phyloP scores from a whole-genome alignment of 2,329 filamentous ascomycete species.

The Phyllosticta paracitricarpa region DNA sequence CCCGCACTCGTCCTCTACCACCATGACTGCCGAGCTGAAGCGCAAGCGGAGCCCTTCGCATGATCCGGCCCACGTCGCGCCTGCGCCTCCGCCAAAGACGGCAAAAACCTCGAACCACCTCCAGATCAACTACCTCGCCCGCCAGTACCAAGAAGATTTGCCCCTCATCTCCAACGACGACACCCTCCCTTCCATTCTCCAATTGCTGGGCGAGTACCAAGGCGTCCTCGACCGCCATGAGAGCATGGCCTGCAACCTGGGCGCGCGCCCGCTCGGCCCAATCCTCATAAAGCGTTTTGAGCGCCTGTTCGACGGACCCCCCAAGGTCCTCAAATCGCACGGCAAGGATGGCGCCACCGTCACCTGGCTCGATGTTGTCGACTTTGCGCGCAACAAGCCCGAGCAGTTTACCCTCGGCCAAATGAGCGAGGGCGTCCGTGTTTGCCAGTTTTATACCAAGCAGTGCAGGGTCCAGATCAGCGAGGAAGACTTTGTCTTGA shows the following conservation, averaged over 20 bases:
- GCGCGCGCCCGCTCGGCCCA: constrained; percentile 71
- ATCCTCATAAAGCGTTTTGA: constrained; percentile 81
- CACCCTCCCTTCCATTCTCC: constrained; percentile 62
- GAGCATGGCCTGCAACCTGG: constrained; percentile 75
- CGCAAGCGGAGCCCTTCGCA: constrained; percentile 37
- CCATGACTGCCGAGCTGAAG: constrained; percentile 29
- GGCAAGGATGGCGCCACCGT: constrained; percentile 52
- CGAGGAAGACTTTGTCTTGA: constrained; percentile 79
- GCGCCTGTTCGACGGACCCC: constrained; percentile 72
- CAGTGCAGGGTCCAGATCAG: constrained; percentile 74
- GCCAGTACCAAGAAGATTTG: constrained; percentile 51
- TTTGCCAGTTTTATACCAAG: constrained; percentile 75
- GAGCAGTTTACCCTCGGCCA: constrained; percentile 66
- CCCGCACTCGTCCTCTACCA: constrained; percentile 1
- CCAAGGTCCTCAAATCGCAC: constrained; percentile 54
- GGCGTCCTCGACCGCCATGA: constrained; percentile 77
- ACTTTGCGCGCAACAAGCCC: constrained; percentile 72
- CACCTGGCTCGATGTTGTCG: constrained; percentile 77
- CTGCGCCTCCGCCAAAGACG: constrained; percentile 37
- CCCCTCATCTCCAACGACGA: constrained; percentile 56
- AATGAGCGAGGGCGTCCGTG: constrained; percentile 55
- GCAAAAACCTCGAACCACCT: constrained; percentile 50
- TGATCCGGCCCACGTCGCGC: constrained; percentile 20
- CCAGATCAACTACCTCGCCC: constrained; percentile 59
- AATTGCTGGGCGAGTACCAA: constrained; percentile 70